These are phyloP conservation scores for Cladosporium sphaerospermum DNA, from an alignment of 2,329 filamentous ascomycete species.

Conservation along the genomic window DNA sequence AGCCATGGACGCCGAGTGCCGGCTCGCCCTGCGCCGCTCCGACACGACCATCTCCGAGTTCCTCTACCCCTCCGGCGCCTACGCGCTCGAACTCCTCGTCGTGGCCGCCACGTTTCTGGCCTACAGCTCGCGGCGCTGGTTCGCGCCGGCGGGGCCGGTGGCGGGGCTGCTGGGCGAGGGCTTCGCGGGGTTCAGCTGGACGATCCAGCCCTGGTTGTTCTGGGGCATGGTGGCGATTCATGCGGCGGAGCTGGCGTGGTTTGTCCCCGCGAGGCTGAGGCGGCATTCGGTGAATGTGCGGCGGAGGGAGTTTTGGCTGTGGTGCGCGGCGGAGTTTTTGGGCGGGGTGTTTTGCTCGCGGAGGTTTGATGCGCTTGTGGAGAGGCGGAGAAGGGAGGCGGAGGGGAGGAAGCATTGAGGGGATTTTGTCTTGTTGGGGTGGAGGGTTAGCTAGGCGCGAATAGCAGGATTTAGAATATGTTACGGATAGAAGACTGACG, in stretches of 20 bases:
- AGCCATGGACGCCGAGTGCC: constrained; percentile 60
- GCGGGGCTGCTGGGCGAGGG: constrained; percentile 42
- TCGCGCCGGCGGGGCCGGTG: constrained; percentile 45
- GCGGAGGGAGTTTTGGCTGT: constrained; percentile 47
- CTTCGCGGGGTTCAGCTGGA: constrained; percentile 53
- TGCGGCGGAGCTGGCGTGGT: constrained; percentile 50
- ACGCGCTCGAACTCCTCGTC: constrained; percentile 49
- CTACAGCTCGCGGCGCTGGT: constrained; percentile 45
- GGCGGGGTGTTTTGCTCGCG: constrained; percentile 47
- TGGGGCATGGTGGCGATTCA: constrained; percentile 60
- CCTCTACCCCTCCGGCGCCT: constrained; percentile 45
- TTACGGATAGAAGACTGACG: too few relatives aligned
- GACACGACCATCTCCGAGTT: constrained; percentile 50
- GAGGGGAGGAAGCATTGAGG: constrained; percentile 35
- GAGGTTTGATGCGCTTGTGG: constrained; percentile 43
- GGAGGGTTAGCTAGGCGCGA: too few relatives aligned
- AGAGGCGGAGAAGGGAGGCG: constrained; percentile 34
- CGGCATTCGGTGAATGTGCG: constrained; percentile 47
- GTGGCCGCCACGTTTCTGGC: constrained; percentile 51
- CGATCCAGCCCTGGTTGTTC: constrained; percentile 55
- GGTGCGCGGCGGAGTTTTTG: constrained; percentile 47
- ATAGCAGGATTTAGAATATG: too few relatives aligned
- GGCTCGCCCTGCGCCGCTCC: constrained; percentile 51
- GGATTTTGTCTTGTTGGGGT: too few relatives aligned
- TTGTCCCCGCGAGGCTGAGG: constrained; percentile 42